Percentiles rank a stretch among this genome's conserved stretches.
Evolutionary conservation across 2,329 filamentous ascomycete species (phyloP).

Genomic region (Colletotrichum costaricense): DNA sequence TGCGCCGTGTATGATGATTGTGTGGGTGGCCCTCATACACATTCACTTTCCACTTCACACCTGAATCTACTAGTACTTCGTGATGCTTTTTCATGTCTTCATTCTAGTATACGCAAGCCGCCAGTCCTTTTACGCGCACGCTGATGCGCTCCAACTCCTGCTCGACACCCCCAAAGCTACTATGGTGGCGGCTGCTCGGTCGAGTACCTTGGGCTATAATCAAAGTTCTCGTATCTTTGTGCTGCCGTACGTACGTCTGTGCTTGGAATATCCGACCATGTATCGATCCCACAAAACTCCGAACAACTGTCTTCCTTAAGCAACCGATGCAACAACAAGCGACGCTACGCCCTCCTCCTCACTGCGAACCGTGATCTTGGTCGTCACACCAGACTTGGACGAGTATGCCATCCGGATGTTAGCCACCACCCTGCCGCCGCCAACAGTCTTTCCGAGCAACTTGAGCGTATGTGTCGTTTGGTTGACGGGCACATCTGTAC

Average conservation of each 20-base stretch:
- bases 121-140: constrained; percentile 23
- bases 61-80: neutral
- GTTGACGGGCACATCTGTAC: constrained; percentile 89
- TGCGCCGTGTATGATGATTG: neutral
- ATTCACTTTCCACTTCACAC: neutral
- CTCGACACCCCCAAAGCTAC: neutral
- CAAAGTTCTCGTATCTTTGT: constrained; percentile 10
- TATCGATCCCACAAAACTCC: constrained; percentile 36
- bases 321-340: constrained; percentile 85
- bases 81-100: constrained; percentile 33
- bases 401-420: constrained; percentile 94
- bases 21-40: neutral
- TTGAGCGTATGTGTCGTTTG: constrained; percentile 94
- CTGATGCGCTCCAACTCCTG: constrained; percentile 11
- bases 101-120: constrained; percentile 35
- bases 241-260: constrained; percentile 23
- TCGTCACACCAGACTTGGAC: constrained; percentile 91
- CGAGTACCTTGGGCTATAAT: constrained; percentile 24
- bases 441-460: constrained; percentile 94
- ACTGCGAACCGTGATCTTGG: constrained; percentile 91
- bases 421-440: constrained; percentile 88
- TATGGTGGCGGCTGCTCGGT: constrained; percentile 15
- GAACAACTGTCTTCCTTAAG: constrained; percentile 59
- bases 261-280: constrained; percentile 32
- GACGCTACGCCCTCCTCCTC: constrained; percentile 93